Evolutionary conservation across 2,329 filamentous ascomycete genomes (phyloP).

Genomic region (Nigrograna mackinnonii): DNA sequence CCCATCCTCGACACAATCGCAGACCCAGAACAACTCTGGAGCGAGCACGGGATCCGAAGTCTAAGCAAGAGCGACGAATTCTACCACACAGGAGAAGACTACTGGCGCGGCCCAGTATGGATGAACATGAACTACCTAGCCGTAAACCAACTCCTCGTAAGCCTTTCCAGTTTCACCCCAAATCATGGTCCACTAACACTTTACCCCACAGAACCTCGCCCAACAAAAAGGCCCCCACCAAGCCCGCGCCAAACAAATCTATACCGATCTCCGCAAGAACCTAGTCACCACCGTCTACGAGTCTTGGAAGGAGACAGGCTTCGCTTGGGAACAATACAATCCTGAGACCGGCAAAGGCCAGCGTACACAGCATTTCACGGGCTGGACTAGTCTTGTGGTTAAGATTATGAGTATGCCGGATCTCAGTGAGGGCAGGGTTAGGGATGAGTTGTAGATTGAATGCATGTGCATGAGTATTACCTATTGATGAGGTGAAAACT

Average conservation of each 20-base stretch:
- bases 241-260: conserved; percentile 70
- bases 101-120: conserved; percentile 95
- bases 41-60: conserved; percentile 83
- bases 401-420: conserved; percentile 97
- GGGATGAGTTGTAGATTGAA: conserved; percentile 33
- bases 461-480: too few species aligned
- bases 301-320: conserved; percentile 88
- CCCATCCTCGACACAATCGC: conserved; percentile 76
- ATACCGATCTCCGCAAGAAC: conserved; percentile 77
- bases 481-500: too few species aligned
- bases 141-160: conserved; percentile 72
- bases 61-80: conserved; percentile 80
- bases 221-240: conserved; percentile 65
- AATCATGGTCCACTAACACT: conserved; percentile 7
- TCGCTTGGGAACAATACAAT: conserved; percentile 98
- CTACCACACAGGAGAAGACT: conserved; percentile 93
- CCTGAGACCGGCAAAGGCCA: conserved; percentile 92
- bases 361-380: conserved; percentile 95
- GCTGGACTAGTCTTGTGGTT: conserved; percentile 97
- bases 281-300: conserved; percentile 86
- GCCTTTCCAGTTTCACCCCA: conserved; percentile 1
- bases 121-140: conserved; percentile 95
- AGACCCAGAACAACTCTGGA: conserved; percentile 88
- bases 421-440: conserved; percentile 41
- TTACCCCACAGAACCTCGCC: conserved; percentile 62